Evolutionary conservation across 345 rosid genomes (phyloP).

Genomic region (Eucalyptus viminalis): DNA sequence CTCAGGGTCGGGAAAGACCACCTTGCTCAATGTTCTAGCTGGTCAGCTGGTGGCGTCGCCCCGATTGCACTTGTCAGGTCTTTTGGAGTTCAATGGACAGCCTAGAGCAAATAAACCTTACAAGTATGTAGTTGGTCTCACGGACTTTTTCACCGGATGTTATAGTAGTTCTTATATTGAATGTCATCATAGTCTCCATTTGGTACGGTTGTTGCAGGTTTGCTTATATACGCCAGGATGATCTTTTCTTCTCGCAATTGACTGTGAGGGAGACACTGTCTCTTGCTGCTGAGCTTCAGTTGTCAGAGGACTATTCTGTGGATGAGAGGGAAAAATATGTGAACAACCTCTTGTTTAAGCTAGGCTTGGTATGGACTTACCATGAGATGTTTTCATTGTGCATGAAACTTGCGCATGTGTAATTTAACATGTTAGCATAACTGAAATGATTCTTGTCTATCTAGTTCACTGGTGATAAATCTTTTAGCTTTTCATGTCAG

Average conservation of each 20-base stretch:
- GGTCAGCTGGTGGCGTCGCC: slow-evolving; percentile 69
- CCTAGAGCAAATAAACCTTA: slow-evolving; percentile 48
- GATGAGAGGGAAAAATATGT: slow-evolving; percentile 85
- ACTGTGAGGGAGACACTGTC: slow-evolving; percentile 91
- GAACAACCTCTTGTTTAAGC: slow-evolving; percentile 57
- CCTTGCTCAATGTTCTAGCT: slow-evolving; percentile 83
- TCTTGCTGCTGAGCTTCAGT: slow-evolving; percentile 93
- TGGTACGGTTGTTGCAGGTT: slow-evolving; percentile 26
- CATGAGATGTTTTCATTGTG: background rate
- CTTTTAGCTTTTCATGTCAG: background rate
- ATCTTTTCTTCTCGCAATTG: slow-evolving; percentile 93
- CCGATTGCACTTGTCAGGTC: slow-evolving; percentile 74
- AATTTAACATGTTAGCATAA: background rate
- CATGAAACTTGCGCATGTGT: background rate
- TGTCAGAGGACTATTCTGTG: slow-evolving; percentile 43
- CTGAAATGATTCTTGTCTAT: background rate
- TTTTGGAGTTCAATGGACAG: slow-evolving; percentile 76
- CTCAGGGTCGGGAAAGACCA: slow-evolving; percentile 98
- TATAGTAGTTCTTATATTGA: background rate
- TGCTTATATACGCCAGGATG: slow-evolving; percentile 94
- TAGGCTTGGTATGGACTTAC: slow-evolving; percentile 62
- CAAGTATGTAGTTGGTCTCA: slow-evolving; percentile 27
- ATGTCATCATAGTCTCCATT: background rate
- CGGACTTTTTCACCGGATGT: background rate
- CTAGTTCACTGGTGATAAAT: background rate